These are phyloP conservation scores for Gamarada debralockiae DNA, from an alignment of 495 filamentous ascomycete species.

Conservation along the genomic window DNA sequence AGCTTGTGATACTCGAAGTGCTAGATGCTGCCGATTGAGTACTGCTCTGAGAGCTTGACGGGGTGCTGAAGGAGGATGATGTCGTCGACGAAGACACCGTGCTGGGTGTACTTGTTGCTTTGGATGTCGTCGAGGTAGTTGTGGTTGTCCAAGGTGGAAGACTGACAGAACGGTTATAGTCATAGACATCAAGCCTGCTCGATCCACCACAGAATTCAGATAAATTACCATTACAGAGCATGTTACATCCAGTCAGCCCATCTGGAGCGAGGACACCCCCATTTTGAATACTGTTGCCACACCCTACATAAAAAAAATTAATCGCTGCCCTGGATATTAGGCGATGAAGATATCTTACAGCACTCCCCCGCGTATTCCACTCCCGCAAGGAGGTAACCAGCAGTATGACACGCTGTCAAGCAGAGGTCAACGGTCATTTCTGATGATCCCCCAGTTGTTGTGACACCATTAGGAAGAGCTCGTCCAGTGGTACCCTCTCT, in stretches of 20 bases:
- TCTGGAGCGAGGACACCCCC: constrained; percentile 19
- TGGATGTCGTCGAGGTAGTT: no score
- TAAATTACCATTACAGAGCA: constrained; percentile 51
- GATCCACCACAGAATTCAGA: constrained; percentile 53
- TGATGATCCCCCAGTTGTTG: constrained; percentile 10
- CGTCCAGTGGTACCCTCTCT: constrained; percentile 28
- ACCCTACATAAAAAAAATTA: constrained; percentile 32
- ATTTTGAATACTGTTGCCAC: constrained; percentile 33
- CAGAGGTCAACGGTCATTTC: constrained; percentile 35
- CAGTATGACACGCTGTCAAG: constrained; percentile 35
- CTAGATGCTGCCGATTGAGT: no score
- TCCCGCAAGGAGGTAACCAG: constrained; percentile 45
- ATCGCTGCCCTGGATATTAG: background rate
- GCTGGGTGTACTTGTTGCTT: no score
- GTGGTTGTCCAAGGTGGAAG: background rate
- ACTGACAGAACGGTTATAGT: background rate
- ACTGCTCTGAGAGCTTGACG: no score
- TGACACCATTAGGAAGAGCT: constrained; percentile 1
- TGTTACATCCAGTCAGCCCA: constrained; percentile 39
- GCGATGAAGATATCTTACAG: background rate
- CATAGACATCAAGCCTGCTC: constrained; percentile 51
- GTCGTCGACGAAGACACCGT: no score
- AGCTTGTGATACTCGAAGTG: no score
- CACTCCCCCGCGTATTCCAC: constrained; percentile 42
- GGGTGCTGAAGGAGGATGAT: no score